These are phyloP conservation scores for Gliomastix tumulicola DNA, from an alignment of 2,329 filamentous ascomycete species.

Conservation along the genomic window DNA sequence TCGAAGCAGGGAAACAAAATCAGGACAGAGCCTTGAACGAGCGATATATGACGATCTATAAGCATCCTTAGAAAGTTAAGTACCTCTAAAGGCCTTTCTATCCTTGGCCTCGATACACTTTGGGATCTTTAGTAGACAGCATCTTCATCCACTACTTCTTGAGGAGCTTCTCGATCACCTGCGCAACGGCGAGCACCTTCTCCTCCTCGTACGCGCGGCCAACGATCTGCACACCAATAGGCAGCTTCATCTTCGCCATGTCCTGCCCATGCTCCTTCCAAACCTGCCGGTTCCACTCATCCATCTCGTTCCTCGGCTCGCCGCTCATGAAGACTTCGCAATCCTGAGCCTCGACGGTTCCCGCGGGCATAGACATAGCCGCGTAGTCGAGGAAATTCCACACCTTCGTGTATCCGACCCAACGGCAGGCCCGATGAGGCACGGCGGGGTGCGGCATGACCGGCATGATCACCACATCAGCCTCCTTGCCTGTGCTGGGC, in stretches of 20 bases:
- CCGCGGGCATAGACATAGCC: slow-evolving; percentile 14
- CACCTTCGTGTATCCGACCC: slow-evolving; percentile 35
- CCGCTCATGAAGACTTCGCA: slow-evolving; percentile 21
- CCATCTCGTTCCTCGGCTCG: slow-evolving; percentile 4
- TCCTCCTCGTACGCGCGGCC: slow-evolving; percentile 47
- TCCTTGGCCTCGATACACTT: too few species aligned
- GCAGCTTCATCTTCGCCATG: slow-evolving; percentile 15
- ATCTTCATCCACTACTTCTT: too few species aligned
- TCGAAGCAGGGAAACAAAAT: too few species aligned
- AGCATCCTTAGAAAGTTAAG: too few species aligned
- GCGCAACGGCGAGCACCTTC: slow-evolving; percentile 38
- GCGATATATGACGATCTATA: too few species aligned
- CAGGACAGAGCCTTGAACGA: too few species aligned
- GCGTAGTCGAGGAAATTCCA: slow-evolving; percentile 21
- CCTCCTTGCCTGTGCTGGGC: slow-evolving; percentile 29
- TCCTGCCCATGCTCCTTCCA: slow-evolving; percentile 7
- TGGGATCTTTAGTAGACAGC: too few species aligned
- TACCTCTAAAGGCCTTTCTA: too few species aligned
- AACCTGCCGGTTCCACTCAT: slow-evolving; percentile 10
- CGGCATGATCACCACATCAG: slow-evolving; percentile 52
- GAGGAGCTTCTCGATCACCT: slow-evolving; percentile 23
- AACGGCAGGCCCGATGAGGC: slow-evolving; percentile 28
- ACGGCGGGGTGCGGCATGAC: slow-evolving; percentile 54
- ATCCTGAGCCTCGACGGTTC: slow-evolving; percentile 28
- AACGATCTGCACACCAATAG: slow-evolving; percentile 46